Evolutionary conservation across 148 eudicot species (phyloP).

Genomic region (Chenopodium formosanum): DNA sequence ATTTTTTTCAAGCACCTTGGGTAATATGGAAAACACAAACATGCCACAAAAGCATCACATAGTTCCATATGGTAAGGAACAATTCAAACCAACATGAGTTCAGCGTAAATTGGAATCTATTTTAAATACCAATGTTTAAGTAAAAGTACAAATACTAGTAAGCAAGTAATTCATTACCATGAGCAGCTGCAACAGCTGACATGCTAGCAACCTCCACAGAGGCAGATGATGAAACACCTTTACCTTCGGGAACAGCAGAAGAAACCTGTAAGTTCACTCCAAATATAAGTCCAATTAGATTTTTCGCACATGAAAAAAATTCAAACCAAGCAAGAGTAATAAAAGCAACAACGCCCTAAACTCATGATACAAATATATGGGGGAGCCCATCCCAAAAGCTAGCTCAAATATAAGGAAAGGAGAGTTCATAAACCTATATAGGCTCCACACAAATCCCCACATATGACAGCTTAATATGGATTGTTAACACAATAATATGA

Average conservation of each 20-base stretch:
- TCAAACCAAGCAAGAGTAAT: background rate
- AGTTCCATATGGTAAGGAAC: background rate
- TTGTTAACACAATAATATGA: no score
- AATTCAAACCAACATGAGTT: background rate
- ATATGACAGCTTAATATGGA: no score
- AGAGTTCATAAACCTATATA: no score
- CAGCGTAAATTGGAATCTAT: background rate
- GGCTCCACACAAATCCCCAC: no score
- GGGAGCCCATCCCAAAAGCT: no score
- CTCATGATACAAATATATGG: background rate
- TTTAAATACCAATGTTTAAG: background rate
- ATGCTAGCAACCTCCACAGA: slow-evolving; percentile 97
- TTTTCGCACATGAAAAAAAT: background rate
- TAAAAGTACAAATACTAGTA: background rate
- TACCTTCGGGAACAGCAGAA: slow-evolving; percentile 99
- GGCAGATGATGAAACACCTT: slow-evolving; percentile 99
- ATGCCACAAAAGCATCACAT: background rate
- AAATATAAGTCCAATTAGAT: slow-evolving; percentile 4
- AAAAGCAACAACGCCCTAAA: background rate
- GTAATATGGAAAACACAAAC: background rate
- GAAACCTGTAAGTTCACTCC: slow-evolving; percentile 58
- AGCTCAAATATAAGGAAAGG: no score
- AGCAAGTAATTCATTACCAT: slow-evolving; percentile 43
- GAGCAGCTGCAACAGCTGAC: slow-evolving; percentile 98
- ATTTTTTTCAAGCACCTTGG: background rate